These are phyloP conservation scores for Marchantia paleacea DNA, from an alignment of 225 moss, liverwort and hornwort species.

Conservation along the genomic window DNA sequence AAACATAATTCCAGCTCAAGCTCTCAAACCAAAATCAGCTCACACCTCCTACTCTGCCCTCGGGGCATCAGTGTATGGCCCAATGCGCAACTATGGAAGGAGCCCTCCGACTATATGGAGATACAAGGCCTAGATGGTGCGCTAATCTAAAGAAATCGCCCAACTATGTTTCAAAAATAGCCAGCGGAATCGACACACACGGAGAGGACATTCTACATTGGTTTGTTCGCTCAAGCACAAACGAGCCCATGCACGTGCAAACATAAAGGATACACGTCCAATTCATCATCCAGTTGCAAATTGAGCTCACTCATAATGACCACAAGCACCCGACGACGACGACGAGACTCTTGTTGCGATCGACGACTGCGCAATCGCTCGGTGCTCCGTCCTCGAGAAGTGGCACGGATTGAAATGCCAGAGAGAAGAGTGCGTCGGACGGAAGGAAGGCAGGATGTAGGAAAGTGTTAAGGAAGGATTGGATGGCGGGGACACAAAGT, in stretches of 20 bases:
- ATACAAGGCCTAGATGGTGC: background rate
- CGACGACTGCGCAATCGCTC: background rate
- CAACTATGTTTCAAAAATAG: background rate
- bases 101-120: background rate
- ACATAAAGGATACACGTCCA: background rate
- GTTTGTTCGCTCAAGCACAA: background rate
- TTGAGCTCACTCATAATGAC: background rate
- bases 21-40: background rate
- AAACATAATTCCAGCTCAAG: background rate
- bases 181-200: background rate
- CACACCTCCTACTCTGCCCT: background rate
- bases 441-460: background rate
- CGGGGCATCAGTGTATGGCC: background rate
- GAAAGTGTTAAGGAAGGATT: background rate
- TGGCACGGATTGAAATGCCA: background rate
- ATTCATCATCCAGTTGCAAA: background rate
- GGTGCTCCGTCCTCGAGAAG: constrained; percentile 5
- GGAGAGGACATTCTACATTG: too few species aligned
- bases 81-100: background rate
- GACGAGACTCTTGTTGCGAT: background rate
- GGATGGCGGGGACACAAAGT: background rate
- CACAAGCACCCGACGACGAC: background rate
- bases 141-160: background rate
- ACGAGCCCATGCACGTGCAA: background rate
- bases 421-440: too few species aligned